Base-by-base conservation (phyloP, 345 rosid genomes). In the Viola odorata region DNA sequence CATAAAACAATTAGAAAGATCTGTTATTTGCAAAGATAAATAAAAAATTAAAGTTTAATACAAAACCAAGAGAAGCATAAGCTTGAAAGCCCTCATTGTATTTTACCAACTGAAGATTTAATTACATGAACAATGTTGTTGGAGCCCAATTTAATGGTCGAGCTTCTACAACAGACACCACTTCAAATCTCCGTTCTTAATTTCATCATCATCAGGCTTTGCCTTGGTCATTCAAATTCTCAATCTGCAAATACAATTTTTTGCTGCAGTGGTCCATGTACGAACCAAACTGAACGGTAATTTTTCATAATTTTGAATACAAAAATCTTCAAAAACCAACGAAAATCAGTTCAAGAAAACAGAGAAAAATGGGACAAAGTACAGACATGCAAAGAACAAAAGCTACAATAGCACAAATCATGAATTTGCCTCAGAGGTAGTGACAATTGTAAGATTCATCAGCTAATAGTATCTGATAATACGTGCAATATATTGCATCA, bases 171-270 rank as follows among this genome's bases (percentile, higher is more conserved):
- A 69, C 53, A 0, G 4, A 59, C 80, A 68, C 53, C 63, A 52
- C n/a, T 72, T 76, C 74, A 60, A 63, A 69, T 72, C 72, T 76
- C 74, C 80, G 74, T 69, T 72, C 74, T n/a, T n/a, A n/a, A n/a
- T 65, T 66, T 1, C 13, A 38, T 53, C 61, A 76, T 72, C 74
- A 72, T 68, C 49, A 68, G 76, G 73, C 80, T 32, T 41, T 60
- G 4, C 44, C 13, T 6, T 36, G 0, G 6, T 12, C 12, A 9
- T 9, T 4, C 55, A 5, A 52, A 38, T 37, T 49, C 14, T n/a
- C 58, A 37, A 54, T 14, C 55, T 42, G 45, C n/a, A n/a, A n/a
- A n/a, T 42, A 10, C 6, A 42, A 52, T 11, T 8, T 14, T 12
- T 2, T 16, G 3, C 12, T 3, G 1, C 5, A 52, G 4, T 17